Evolutionary conservation across 805 yeast species (phyloP), one percentile per base, ranked within the genome.

Genomic region (Yarrowia sp.): DNA sequence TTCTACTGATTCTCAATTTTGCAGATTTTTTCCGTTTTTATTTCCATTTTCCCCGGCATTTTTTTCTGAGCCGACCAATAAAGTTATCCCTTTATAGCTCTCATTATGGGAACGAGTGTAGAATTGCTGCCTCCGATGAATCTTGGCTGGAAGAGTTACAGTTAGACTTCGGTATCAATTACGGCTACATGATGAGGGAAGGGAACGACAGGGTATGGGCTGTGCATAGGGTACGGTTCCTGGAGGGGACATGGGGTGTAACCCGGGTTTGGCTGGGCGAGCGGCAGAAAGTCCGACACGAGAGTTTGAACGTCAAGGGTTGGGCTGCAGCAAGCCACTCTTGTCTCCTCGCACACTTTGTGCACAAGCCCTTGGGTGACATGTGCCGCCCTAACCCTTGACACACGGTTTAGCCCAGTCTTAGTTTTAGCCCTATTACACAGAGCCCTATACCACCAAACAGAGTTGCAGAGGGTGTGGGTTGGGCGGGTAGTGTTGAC

Each of bases 61-160:
- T 9, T 26, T 24, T n/a, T n/a, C n/a, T n/a, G n/a, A n/a, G n/a
- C n/a, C n/a, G n/a, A 9, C 58, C 40, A 51, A 51, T 51, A 51
- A 51, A 35, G 58, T 51, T 51, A 51, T 22, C 58, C 58, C 58
- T 51, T 33, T 51, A 33, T 51, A 51, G 41, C 58, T 51, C 30
- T 32, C 19, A 11, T 14, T 17, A 16, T 48, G 14, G 7, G 3
- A 16, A 40, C 40, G 58, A 51, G 58, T 51, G 58, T 51, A 51
- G 58, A 41, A 51, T 51, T 51, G 58, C 58, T 51, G 58, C 58
- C 58, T 51, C 56, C 58, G 58, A 51, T 33, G 58, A 33, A 33
- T 22, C 30, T 51, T 48, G 54, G 54, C 54, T 48, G 54, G 54
- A 48, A 19, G 38, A 26, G 41, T 33, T 51, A 51, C 41, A 22